A percentile compares a stretch with the other conserved stretches of the same genome.
Conservation (phyloP, 257 asterid species). For the Scutellaria barbata region DNA sequence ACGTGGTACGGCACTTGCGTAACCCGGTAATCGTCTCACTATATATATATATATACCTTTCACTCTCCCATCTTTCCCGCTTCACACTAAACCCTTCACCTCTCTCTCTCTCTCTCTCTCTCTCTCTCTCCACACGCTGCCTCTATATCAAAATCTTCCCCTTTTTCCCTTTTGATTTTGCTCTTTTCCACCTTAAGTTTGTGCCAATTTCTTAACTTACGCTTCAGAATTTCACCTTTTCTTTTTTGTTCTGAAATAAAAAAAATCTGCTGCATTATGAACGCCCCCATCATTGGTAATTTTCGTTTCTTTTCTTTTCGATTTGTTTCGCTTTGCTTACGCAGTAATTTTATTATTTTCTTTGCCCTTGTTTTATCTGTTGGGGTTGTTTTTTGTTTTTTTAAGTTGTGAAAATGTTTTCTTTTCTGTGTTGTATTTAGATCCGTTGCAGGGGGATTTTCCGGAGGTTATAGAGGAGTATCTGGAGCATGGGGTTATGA, state of each 20-base stretch:
- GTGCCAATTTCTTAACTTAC: neutral
- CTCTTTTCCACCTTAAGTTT: neutral
- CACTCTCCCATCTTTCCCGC: slow-evolving; percentile 23
- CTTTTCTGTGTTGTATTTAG: slow-evolving; percentile 43
- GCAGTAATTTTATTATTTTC: neutral
- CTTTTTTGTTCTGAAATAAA: neutral
- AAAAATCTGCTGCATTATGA: slow-evolving; percentile 42
- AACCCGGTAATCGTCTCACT: neutral
- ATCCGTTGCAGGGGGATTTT: slow-evolving; percentile 92
- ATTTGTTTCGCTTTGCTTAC: neutral
- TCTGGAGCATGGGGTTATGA: slow-evolving; percentile 80
- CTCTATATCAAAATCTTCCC: neutral
- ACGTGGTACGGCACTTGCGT: no score
- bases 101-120: neutral
- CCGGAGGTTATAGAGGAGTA: slow-evolving; percentile 94
- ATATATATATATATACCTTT: neutral
- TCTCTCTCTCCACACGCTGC: neutral
- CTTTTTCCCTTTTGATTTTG: neutral
- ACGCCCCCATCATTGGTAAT: slow-evolving; percentile 69
- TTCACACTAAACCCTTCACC: slow-evolving; percentile 25
- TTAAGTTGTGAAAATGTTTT: neutral
- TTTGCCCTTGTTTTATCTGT: no score
- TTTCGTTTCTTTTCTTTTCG: slow-evolving; percentile 1
- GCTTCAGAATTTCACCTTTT: neutral
- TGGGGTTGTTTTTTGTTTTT: neutral